A percentile compares a stretch with the other conserved stretches of the same genome.
phyloP scores from a whole-genome alignment of 2,329 filamentous ascomycete species.

The Scortechinia acanthostroma region DNA sequence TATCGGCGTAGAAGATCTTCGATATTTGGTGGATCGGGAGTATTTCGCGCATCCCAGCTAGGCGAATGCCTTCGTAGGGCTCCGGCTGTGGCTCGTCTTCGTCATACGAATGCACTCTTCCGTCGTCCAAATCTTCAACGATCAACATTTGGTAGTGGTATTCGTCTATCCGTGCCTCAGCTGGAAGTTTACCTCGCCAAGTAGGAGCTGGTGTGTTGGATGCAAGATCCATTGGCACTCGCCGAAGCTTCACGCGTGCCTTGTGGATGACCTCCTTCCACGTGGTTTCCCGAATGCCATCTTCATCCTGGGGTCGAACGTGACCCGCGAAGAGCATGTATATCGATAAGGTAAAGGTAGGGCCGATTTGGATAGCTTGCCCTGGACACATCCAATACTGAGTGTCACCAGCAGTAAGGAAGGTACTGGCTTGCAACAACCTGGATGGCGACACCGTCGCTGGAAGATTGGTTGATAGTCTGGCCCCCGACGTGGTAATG shows the following conservation, averaged over 20 bases:
- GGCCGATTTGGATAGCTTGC: constrained; percentile 73
- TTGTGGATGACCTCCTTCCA: constrained; percentile 99
- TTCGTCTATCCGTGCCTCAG: constrained; percentile 24
- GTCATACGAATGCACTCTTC: constrained; percentile 59
- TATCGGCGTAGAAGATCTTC: constrained; percentile 73
- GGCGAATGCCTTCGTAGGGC: constrained; percentile 49
- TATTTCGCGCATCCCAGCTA: constrained; percentile 59
- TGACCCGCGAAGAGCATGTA: constrained; percentile 94
- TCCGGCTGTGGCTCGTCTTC: constrained; percentile 43
- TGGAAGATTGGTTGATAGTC: constrained; percentile 71
- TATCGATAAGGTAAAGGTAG: constrained; percentile 76
- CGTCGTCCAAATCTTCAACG: constrained; percentile 67
- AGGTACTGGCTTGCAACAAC: constrained; percentile 83
- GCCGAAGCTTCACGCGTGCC: constrained; percentile 71
- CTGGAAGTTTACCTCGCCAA: not conserved
- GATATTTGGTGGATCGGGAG: constrained; percentile 68
- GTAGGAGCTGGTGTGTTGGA: constrained; percentile 9
- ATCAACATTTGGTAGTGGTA: constrained; percentile 66
- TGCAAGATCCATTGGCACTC: constrained; percentile 50
- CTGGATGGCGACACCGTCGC: constrained; percentile 82
- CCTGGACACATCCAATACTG: constrained; percentile 65
- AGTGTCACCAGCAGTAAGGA: constrained; percentile 79
- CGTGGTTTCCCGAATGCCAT: constrained; percentile 57
- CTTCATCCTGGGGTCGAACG: constrained; percentile 36
- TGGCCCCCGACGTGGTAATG: constrained; percentile 88